A percentile compares a stretch with the other conserved stretches of the same genome.
Evolutionary conservation across 2,329 filamentous ascomycete species (phyloP).

Genomic region (Calonectria ilicicola): DNA sequence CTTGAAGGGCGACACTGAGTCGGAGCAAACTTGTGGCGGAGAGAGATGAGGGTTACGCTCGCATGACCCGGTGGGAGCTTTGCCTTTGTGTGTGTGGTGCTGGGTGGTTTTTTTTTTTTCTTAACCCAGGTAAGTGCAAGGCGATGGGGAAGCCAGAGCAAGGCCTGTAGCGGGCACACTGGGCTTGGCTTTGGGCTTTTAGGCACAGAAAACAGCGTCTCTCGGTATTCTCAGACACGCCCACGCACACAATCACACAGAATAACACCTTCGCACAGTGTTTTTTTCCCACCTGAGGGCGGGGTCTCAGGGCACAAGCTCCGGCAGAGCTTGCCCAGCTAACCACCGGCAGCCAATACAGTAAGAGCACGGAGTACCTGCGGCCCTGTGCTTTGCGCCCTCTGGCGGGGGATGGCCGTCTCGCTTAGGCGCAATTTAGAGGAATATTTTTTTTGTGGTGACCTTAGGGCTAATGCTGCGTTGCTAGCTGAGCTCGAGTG

Average conservation of each 20-base stretch:
- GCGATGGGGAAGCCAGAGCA: slow-evolving; percentile 30
- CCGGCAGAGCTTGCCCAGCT: slow-evolving; percentile 17
- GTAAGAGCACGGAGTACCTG: slow-evolving; percentile 9
- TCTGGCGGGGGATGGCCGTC: background rate
- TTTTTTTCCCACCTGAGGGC: background rate
- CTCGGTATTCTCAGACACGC: slow-evolving; percentile 10
- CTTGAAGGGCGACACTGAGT: slow-evolving; percentile 50
- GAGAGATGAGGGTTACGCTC: slow-evolving; percentile 49
- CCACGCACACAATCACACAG: slow-evolving; percentile 15
- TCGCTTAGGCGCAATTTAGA: slow-evolving; percentile 34
- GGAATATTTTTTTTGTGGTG: slow-evolving; percentile 35
- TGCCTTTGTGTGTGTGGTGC: slow-evolving; percentile 32
- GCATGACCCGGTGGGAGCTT: slow-evolving; percentile 51
- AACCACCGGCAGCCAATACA: slow-evolving; percentile 10
- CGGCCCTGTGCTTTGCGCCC: background rate
- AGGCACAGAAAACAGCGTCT: slow-evolving; percentile 33
- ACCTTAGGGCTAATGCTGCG: background rate
- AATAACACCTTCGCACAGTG: slow-evolving; percentile 12
- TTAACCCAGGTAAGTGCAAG: slow-evolving; percentile 9
- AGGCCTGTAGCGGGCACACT: slow-evolving; percentile 18
- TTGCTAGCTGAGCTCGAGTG: slow-evolving; percentile 12
- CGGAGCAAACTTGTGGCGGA: slow-evolving; percentile 46
- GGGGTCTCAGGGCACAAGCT: slow-evolving; percentile 26
- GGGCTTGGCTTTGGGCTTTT: slow-evolving; percentile 27
- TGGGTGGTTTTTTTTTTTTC: slow-evolving; percentile 32